Evolutionary conservation across 2,329 filamentous ascomycete species (phyloP), one percentile per base, ranked within the genome.

Genomic region (Trichoderma arundinaceum): DNA sequence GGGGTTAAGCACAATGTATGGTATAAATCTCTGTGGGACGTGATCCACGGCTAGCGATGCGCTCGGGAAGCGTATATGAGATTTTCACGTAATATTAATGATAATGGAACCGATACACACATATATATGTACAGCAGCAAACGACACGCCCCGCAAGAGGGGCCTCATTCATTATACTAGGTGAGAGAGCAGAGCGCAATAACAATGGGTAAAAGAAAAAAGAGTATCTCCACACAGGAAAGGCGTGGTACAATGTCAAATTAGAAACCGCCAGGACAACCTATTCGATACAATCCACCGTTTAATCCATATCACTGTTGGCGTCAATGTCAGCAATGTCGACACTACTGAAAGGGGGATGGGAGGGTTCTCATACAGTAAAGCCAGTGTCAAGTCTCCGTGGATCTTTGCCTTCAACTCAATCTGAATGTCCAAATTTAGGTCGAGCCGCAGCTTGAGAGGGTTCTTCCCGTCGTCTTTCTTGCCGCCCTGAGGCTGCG

Each of bases 351-450:
- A 13, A 12, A 15, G 15, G 19, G 13, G 5, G 22, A 33, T 5
- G 3, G 9, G 19, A 4, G 32, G 4, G 8, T 8, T 33, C 38
- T 49, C 79, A 71, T 84, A 92, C 90, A 90, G 86, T 73, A 92
- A 81, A 66, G 86, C 87, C 67, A 92, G 77, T 8, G 90, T 92
- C 73, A 94, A 76, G 79, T 93, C 91, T 72, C 91, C 91, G 71
- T 92, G 86, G 68, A 94, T 92, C 75, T 87, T 89, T 19, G 91
- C 91, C 81, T 92, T 92, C 63, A 94, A 80, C 76, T 92, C 87
- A 70, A 94, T 90, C 78, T 94, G 90, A 59, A 94, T 84, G 72
- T 94, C 91, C 61, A 94, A 78, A 77, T 94, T 93, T 64, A 92
- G 80, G 74, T 94, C 90, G 38, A 92, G 78, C 43, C 17, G 66